Percentiles rank a stretch among this genome's conserved stretches.
phyloP scores from a whole-genome alignment of 2,329 filamentous ascomycete species.

The Trichoderma citrinoviride region DNA sequence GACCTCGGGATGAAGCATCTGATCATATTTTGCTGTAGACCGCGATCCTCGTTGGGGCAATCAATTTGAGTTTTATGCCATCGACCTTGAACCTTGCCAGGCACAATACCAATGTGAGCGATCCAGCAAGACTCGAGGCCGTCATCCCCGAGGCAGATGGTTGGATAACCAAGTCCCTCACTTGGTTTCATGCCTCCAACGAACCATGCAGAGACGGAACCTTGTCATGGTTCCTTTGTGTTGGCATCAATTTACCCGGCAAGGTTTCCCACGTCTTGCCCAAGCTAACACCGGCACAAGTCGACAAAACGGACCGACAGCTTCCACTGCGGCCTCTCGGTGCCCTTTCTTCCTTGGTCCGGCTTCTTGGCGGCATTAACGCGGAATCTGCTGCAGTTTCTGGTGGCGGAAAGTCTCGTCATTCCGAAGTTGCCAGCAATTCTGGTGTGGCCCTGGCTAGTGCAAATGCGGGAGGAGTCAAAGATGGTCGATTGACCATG shows the following conservation, averaged over 20 bases:
- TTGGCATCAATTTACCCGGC: slow-evolving; percentile 10
- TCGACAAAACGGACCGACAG: slow-evolving; percentile 6
- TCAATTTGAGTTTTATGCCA: slow-evolving; percentile 13
- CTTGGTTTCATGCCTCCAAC: background rate
- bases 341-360: background rate
- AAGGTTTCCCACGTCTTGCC: background rate
- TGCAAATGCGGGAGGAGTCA: slow-evolving; percentile 11
- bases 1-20: background rate
- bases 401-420: background rate
- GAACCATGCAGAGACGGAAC: slow-evolving; percentile 4
- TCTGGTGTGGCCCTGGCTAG: slow-evolving; percentile 19
- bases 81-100: background rate
- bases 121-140: background rate
- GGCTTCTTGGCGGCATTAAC: slow-evolving; percentile 15
- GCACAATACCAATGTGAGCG: background rate
- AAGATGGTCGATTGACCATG: background rate
- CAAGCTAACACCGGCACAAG: background rate
- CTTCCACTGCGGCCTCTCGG: background rate
- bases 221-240: background rate
- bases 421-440: slow-evolving; percentile 8
- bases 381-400: background rate
- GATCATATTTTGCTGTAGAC: background rate
- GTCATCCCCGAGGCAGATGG: background rate
- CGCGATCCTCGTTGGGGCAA: background rate
- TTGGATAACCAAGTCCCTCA: background rate